Evolutionary conservation across 2,329 filamentous ascomycete genomes (phyloP), one percentile per base, ranked within the genome.

Genomic region (Phoma sp.): DNA sequence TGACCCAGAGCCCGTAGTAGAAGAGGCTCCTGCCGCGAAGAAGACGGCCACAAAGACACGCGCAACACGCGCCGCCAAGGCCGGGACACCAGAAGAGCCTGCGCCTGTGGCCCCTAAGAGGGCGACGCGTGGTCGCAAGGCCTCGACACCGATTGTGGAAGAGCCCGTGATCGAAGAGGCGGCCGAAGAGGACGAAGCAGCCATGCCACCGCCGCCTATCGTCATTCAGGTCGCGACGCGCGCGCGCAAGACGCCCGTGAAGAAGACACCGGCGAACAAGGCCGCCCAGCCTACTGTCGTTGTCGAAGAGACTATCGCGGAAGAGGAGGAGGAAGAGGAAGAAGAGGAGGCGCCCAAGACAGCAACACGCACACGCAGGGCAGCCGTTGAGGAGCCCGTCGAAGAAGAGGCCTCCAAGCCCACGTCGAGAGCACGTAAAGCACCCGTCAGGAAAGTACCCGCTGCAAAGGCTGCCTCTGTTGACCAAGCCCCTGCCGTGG

Each of bases 221-320:
- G 58, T 59, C 32, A 61, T 68, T 8, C 68, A 65, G 54, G 55
- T 66, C n/a, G 62, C 69, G 19, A 67, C 63, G 21, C 68, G 69
- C 17, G 62, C 60, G 39, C 66, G 66, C 57, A 70, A 70, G 49
- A 54, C 49, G 27, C 54, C 54, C 10, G 55, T 47, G 48, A 41
- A 62, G 54, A 68, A 68, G 55, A 63, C 61, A 15, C 55, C 62
- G 3, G 54, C 56, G 12, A 65, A 68, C 54, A 65, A 60, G 36
- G 29, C 60, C 17, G 41, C 32, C n/a, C 32, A 27, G 17, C 46
- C 21, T 13, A 6, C 52, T 27, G 38, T 53, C 27, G 52, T 48
- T 46, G 21, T 36, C 33, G 60, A 67, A 17, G 60, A 65, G 51
- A 49, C 52, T 25, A 51, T 40, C 4, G 43, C 41, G 13, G 46